These are phyloP conservation scores for Gloeophyllum trabeum DNA, from an alignment of 768 basidiomycete genomes.

Conservation along the genomic window DNA sequence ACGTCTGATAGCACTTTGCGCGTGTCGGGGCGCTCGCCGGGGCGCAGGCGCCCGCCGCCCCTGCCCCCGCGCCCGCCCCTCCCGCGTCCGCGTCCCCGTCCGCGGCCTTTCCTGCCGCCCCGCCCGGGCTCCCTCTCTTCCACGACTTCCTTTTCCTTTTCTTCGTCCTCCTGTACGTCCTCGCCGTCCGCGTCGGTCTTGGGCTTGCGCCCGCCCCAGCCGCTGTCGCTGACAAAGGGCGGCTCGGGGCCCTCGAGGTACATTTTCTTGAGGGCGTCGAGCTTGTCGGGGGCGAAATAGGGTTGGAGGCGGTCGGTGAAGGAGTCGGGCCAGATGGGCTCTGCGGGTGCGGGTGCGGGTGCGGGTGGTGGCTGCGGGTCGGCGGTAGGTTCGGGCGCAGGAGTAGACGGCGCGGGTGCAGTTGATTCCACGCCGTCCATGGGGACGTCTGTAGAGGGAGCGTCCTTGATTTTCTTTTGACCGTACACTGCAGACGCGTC, in stretches of 20 bases:
- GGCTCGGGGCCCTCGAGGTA: conserved; percentile 76
- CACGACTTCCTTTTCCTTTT: conserved; percentile 13
- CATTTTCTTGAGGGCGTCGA: conserved; percentile 58
- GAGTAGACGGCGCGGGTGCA: not conserved
- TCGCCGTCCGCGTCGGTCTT: conserved; percentile 20
- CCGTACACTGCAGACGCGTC: conserved; percentile 36
- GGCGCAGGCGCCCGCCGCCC: conserved; percentile 29
- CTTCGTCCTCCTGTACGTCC: conserved; percentile 4
- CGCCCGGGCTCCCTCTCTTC: conserved; percentile 11
- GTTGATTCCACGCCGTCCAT: not conserved
- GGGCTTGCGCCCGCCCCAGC: conserved; percentile 50
- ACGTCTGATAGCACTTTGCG: conserved; percentile 79
- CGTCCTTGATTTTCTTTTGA: conserved; percentile 16
- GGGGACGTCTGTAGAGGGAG: not conserved
- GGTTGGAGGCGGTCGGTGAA: conserved; percentile 44
- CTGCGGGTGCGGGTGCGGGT: conserved; percentile 30
- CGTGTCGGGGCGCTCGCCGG: conserved; percentile 43
- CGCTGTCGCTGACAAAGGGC: conserved; percentile 60
- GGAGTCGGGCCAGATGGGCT: conserved; percentile 65
- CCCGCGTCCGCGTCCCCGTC: conserved; percentile 27
- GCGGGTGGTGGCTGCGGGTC: conserved; percentile 9
- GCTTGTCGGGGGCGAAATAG: conserved; percentile 51
- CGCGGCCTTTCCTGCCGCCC: conserved; percentile 28
- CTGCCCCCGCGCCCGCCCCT: conserved; percentile 36
- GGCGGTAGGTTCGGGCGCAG: conserved; percentile 6